Conservation (phyloP, 1,139 yeast species). For the Pichia sp. region DNA sequence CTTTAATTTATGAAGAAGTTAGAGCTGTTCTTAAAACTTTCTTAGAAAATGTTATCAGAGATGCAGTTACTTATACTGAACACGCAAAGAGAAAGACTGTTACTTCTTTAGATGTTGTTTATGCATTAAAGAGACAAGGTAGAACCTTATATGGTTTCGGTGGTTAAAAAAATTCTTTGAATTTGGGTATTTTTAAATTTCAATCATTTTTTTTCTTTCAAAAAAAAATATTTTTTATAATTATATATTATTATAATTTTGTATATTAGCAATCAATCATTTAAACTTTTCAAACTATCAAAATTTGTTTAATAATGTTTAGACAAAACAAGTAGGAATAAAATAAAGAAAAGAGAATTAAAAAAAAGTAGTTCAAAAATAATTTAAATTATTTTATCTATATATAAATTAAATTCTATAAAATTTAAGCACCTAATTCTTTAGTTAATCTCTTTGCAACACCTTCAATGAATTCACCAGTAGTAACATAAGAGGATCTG, state of each 20-base stretch:
- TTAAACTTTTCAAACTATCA: background rate
- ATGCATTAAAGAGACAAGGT: slow-evolving; percentile 99
- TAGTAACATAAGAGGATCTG: slow-evolving; percentile 50
- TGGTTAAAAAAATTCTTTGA: slow-evolving; percentile 50
- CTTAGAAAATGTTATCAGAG: slow-evolving; percentile 96
- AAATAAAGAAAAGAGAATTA: too few species aligned
- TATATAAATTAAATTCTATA: too few species aligned
- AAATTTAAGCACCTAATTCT: slow-evolving; percentile 15
- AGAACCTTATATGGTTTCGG: slow-evolving; percentile 99
- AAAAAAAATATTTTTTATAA: too few species aligned
- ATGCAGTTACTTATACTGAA: slow-evolving; percentile 98
- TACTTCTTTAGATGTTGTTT: slow-evolving; percentile 96
- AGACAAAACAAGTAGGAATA: slow-evolving; percentile 1
- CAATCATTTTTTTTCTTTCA: too few species aligned
- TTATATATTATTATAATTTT: too few species aligned
- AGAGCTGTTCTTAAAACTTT: slow-evolving; percentile 94
- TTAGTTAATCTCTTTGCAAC: slow-evolving; percentile 46
- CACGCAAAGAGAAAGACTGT: slow-evolving; percentile 99
- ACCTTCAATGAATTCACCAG: slow-evolving; percentile 68
- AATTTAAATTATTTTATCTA: too few species aligned
- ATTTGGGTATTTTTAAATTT: too few species aligned
- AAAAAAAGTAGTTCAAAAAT: too few species aligned
- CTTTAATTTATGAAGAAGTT: slow-evolving; percentile 97
- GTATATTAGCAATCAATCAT: background rate
- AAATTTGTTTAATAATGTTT: background rate